Base-by-base conservation (phyloP, 257 asterid species). In the Apocynum venetum region DNA sequence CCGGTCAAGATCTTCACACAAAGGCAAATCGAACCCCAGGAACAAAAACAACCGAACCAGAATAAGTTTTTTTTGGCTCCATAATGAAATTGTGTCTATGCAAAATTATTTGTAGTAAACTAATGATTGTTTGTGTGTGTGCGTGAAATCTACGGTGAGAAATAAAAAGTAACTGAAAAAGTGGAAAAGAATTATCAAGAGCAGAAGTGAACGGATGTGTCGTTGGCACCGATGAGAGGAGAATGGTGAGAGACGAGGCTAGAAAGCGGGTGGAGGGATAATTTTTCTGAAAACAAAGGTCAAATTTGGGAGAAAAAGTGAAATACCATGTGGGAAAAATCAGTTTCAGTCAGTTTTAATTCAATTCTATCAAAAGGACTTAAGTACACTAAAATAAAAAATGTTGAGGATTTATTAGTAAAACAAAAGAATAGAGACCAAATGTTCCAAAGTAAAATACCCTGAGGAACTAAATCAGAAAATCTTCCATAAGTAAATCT, bases 181-280 rank as follows among this genome's bases (percentile, higher is more conserved):
- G 12, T 1, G 25, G 51, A 4, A 36, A 36, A 14, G 78, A 73
- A 17, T 82, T 89, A 95, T 4, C 98, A 79, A 44, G 93, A 83
- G 90, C 98, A 93, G 87, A 96, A 96, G 6, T 98, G 87, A 74
- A 98, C 97, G 65, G 97, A 90, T 49, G 99, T 96, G 86, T 96
- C 98, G 81, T 96, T 96, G 82, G 86, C 97, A 51, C 98, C 99
- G 84, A 96, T 84, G 83, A 96, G 92, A 56, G 31, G 31, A 25
- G 84, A 75, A 78, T 82, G 79, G 69, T 52, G 76, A 60, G 83
- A 79, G 44, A 64, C 74, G 57, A 87, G 55, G 76, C 70, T 67
- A 43, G 80, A 82, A 75, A 81, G 72, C 41, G 86, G 90, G 61
- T 3, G 84, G 76, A 84, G 78, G 80, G 80, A 77, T 73, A 80